Base-by-base conservation (phyloP, 495 filamentous ascomycete genomes). In the Hypoxylon lienhwacheense region DNA sequence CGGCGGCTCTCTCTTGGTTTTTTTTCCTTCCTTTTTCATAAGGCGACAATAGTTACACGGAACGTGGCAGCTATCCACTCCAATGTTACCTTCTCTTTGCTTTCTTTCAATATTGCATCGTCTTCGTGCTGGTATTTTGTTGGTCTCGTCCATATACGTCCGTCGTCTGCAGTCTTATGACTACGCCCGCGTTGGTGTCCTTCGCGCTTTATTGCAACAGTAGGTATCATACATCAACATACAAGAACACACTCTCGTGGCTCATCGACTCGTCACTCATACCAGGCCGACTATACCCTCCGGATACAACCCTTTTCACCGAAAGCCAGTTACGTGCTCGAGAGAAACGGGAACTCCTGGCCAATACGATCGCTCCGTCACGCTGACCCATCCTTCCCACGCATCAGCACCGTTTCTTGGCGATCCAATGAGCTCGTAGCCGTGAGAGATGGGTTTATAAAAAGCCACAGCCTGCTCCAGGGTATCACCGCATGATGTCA, bases 401-500 rank as follows among this genome's bases (percentile, higher is more conserved):
- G 19, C 29, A 49, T 40, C 35, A 54, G 44, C 39, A 24, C 32
- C n/a, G n/a, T 31, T 7, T 32, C 57, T 55, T 61, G 49, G 56
- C 49, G 29, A 33, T n/a, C 51, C 50, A 55, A 50, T 55, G 42
- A 55, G 44, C 57, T 15, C 22, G 17, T 34, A 34, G 34, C n/a
- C 35, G 32, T 32, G 32, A 46, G 35, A 22, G n/a, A 33, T 11
- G 28, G 31, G 46, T 41, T 48, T 61, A 61, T 46, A 46, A 44
- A 49, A 47, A 61, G 34, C 41, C 45, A 54, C 39, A 54, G 49
- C 37, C 24, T 33, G 39, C 57, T 34, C 28, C 29, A 20, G 32
- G 45, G 40, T 54, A 31, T 19, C 5, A 39, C 39, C 49, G 41
- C 57, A 21, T 61, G 50, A 61, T 61, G 46, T 25, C 41, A 61